Evolutionary conservation across 208 protist species (phyloP), one percentile per base, ranked within the genome.

Genomic region (Trichomonas vaginalis): DNA sequence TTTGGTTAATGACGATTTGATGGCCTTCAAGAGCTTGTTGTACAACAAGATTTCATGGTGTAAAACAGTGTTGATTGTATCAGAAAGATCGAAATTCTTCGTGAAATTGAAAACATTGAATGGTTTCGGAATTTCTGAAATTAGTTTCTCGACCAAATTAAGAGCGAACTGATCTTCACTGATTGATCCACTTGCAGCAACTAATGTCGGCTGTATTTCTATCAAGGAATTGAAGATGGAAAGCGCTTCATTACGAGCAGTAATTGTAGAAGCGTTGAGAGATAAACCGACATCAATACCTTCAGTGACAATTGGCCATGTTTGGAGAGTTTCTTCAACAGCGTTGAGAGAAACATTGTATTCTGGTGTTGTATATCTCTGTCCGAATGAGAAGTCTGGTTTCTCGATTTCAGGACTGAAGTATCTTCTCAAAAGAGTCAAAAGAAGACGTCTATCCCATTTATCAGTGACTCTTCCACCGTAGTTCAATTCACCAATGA

Each of bases 401-500:
- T 92, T 51, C 12, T 40, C 27, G 42, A 56, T 92, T 51, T 48
- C 40, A 39, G 42, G 15, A 4, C 17, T 49, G 45, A 92, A 92
- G 45, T 51, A 92, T 48, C 86, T 23, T 86, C 96, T 96, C 87
- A 99, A 97, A 97, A 99, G 99, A 21, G 98, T 98, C 96, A 98
- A 98, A 96, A 98, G 99, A 37, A 99, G 97, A 47, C 98, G 97
- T 96, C 99, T 98, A 97, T 99, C 99, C 98, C 98, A 99, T 96
- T 99, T 98, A 97, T 99, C 99, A 39, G 98, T 99, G 96, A 99
- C 99, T 98, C 99, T 99, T 32, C 99, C 99, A 48, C 99, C 99
- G 97, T 99, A 99, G 98, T 99, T 99, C 96, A 99, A 99, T 96
- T 99, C 98, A 96, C 98, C 98, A 97, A 99, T 99, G 39, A 99